phyloP scores from a whole-genome alignment of 2,329 filamentous ascomycete genomes.

The Cladobotryum mycophilum region DNA sequence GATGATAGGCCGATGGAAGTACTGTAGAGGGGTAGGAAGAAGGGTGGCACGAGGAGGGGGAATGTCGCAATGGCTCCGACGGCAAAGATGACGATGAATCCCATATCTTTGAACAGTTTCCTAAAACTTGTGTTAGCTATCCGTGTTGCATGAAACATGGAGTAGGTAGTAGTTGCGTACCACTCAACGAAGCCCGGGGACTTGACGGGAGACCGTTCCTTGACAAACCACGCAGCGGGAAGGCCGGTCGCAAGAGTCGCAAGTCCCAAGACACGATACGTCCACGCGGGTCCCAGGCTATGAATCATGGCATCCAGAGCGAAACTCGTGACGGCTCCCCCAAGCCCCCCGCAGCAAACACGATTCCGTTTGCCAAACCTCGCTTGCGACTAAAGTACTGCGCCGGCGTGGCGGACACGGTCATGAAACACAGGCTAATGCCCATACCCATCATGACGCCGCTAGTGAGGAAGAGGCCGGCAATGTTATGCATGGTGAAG shows the following conservation, averaged over 20 bases:
- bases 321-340: slow-evolving; percentile 42
- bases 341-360: slow-evolving; percentile 45
- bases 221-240: slow-evolving; percentile 45
- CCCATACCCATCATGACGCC: slow-evolving; percentile 21
- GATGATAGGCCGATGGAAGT: slow-evolving; percentile 44
- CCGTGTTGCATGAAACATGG: too few species aligned
- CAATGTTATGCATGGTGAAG: slow-evolving; percentile 20
- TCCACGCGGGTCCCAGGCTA: slow-evolving; percentile 37
- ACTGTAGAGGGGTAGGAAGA: slow-evolving; percentile 51
- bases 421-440: slow-evolving; percentile 20
- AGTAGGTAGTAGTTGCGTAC: background rate
- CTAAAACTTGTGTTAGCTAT: slow-evolving; percentile 11
- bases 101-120: slow-evolving; percentile 43
- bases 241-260: slow-evolving; percentile 44
- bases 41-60: slow-evolving; percentile 51
- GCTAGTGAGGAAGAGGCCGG: slow-evolving; percentile 22
- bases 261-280: slow-evolving; percentile 44
- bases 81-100: slow-evolving; percentile 45
- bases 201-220: slow-evolving; percentile 33
- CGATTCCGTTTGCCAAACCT: slow-evolving; percentile 44
- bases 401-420: slow-evolving; percentile 38
- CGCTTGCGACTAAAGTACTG: slow-evolving; percentile 46
- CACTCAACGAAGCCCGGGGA: slow-evolving; percentile 34
- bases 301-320: slow-evolving; percentile 37
- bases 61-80: slow-evolving; percentile 49